Evolutionary conservation across 345 rosid species (phyloP).

Genomic region (Eucalyptus guilfoylei): DNA sequence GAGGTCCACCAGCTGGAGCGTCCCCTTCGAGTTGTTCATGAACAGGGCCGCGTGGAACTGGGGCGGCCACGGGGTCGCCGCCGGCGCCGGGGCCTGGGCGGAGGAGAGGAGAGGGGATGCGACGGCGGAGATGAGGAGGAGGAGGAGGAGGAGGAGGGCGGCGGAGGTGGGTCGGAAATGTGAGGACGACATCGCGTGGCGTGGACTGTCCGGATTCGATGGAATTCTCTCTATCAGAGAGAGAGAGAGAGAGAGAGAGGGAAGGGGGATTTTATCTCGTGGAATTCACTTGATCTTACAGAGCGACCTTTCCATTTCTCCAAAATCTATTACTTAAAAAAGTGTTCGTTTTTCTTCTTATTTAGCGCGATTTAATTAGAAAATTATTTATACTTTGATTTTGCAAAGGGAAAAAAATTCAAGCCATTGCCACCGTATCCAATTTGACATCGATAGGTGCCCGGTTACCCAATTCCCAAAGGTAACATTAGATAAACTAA

Average conservation of each 20-base stretch:
- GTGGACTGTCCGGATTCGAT: neutral
- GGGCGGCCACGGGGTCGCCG: conserved; percentile 33
- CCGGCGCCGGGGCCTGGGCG: neutral
- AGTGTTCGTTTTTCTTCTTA: neutral
- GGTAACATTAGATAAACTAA: too few relatives aligned
- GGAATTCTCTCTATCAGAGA: neutral
- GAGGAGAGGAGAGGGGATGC: neutral
- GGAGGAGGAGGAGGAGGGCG: neutral
- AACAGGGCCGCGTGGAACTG: conserved; percentile 30
- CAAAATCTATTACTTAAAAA: neutral
- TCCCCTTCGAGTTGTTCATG: conserved; percentile 40
- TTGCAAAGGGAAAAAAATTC: neutral
- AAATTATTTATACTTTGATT: neutral
- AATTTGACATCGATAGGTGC: neutral
- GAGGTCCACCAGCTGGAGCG: conserved; percentile 32
- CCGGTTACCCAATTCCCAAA: neutral
- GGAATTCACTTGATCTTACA: neutral
- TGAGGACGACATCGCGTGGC: neutral
- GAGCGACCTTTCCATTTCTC: neutral
- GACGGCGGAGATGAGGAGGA: neutral
- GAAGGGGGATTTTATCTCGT: neutral
- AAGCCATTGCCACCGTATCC: neutral
- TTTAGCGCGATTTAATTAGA: neutral
- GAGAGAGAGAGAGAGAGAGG: too few relatives aligned
- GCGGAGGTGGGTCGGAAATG: neutral